These are phyloP conservation scores for Penicillium waksmanii DNA, from an alignment of 495 filamentous ascomycete genomes.

Conservation along the genomic window DNA sequence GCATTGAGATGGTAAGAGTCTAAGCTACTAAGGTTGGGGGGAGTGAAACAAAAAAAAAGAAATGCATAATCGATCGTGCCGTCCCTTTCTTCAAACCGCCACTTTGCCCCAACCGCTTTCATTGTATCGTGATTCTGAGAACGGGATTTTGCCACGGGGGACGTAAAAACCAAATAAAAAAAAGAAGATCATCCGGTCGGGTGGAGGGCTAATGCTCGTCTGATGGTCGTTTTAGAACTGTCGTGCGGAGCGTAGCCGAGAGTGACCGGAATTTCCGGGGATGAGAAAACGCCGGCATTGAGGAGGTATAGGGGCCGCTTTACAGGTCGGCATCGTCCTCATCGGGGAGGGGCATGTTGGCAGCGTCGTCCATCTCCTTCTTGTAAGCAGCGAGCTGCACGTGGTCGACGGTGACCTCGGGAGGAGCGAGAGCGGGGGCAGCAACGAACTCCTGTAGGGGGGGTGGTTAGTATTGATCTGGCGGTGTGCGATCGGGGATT, in stretches of 20 bases:
- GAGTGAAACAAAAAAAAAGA: constrained; percentile 32
- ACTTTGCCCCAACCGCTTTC: constrained; percentile 42
- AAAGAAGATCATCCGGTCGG: constrained; percentile 19
- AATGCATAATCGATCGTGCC: constrained; percentile 49
- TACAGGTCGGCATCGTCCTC: constrained; percentile 89
- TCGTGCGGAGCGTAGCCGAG: constrained; percentile 8
- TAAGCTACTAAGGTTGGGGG: constrained; percentile 48
- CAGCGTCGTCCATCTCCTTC: constrained; percentile 85
- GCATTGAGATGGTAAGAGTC: constrained; percentile 45
- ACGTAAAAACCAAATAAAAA: constrained; percentile 23
- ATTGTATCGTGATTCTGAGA: constrained; percentile 48
- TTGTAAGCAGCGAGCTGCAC: constrained; percentile 79
- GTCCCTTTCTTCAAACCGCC: constrained; percentile 42
- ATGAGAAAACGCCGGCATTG: constrained; percentile 23
- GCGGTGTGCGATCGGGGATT: background rate
- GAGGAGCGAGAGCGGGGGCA: constrained; percentile 89
- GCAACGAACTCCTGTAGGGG: constrained; percentile 87
- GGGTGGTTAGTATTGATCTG: constrained; percentile 20
- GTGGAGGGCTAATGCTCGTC: constrained; percentile 20
- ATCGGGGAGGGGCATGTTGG: constrained; percentile 84
- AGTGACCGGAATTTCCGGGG: constrained; percentile 15
- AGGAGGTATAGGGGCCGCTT: constrained; percentile 23
- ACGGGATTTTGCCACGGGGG: constrained; percentile 24
- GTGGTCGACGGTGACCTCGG: constrained; percentile 85
- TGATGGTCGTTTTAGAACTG: constrained; percentile 7